A percentile compares a stretch with the other conserved stretches of the same genome.
Conservation (phyloP, 352 stramenopile species). For the Pythium scleroteichum region DNA sequence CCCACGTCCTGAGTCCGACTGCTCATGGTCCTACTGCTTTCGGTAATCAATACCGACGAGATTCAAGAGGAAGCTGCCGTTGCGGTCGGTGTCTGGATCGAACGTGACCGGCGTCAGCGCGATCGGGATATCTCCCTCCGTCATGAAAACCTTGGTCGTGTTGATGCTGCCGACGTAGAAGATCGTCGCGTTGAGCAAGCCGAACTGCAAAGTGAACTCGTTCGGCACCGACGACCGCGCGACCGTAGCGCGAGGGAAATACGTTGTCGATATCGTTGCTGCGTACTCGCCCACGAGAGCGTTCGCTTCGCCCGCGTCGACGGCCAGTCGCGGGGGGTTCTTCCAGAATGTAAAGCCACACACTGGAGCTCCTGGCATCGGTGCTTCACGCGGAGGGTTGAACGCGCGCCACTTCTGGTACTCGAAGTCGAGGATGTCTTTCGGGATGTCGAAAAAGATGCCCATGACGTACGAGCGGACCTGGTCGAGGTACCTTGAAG, state of each 20-base stretch:
- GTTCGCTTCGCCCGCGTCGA: slow-evolving; percentile 24
- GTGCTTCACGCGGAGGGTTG: slow-evolving; percentile 13
- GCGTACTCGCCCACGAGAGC: slow-evolving; percentile 47
- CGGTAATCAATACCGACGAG: too few species aligned
- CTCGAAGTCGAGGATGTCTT: slow-evolving; percentile 43
- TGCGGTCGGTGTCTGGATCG: too few species aligned
- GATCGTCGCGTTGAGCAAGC: background rate
- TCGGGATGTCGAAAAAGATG: slow-evolving; percentile 62
- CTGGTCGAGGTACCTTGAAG: slow-evolving; percentile 40
- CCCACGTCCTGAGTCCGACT: background rate
- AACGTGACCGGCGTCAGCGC: too few species aligned
- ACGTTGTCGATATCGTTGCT: slow-evolving; percentile 35
- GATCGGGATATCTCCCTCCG: background rate
- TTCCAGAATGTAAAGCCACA: slow-evolving; percentile 51
- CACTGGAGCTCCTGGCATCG: slow-evolving; percentile 32
- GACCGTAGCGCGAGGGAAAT: slow-evolving; percentile 40
- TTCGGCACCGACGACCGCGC: background rate
- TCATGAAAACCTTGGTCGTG: background rate
- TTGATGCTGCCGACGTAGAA: slow-evolving; percentile 7
- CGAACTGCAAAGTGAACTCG: background rate
- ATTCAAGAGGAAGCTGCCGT: too few species aligned
- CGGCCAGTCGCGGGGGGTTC: slow-evolving; percentile 27
- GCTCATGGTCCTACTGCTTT: too few species aligned
- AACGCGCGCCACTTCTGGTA: slow-evolving; percentile 36
- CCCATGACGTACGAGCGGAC: slow-evolving; percentile 65